These are phyloP conservation scores for Pseudogymnoascus sp. DNA, from an alignment of 2,329 filamentous ascomycete species.

Conservation along the genomic window DNA sequence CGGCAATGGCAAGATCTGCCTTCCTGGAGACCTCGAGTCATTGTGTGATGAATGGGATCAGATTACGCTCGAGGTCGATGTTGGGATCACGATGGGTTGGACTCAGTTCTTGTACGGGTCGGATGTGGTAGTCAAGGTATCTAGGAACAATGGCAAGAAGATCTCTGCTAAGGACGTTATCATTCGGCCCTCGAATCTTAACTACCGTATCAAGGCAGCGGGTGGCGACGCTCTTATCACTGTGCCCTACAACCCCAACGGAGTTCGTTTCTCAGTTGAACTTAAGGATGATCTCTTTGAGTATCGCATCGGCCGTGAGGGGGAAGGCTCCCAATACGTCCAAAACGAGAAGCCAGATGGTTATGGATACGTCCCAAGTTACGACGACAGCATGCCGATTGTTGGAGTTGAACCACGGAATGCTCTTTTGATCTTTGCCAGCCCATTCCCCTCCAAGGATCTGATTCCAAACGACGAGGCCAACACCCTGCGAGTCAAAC, in stretches of 20 bases:
- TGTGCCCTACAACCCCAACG: slow-evolving; percentile 25
- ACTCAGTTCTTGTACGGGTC: slow-evolving; percentile 28
- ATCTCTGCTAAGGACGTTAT: slow-evolving; percentile 22
- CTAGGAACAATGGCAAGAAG: slow-evolving; percentile 16
- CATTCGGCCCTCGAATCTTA: slow-evolving; percentile 27
- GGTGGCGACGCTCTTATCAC: slow-evolving; percentile 22
- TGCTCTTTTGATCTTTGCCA: slow-evolving; percentile 30
- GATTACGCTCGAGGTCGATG: slow-evolving; percentile 28
- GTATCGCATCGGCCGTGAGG: slow-evolving; percentile 23
- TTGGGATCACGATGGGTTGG: slow-evolving; percentile 32
- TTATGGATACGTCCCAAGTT: slow-evolving; percentile 10
- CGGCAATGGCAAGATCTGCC: slow-evolving; percentile 29
- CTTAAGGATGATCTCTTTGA: slow-evolving; percentile 28
- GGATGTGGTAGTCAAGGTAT: slow-evolving; percentile 25
- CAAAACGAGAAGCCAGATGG: slow-evolving; percentile 11
- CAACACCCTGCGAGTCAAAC: slow-evolving; percentile 19
- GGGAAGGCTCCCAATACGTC: slow-evolving; percentile 18
- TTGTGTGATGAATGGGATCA: slow-evolving; percentile 23
- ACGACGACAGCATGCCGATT: slow-evolving; percentile 16
- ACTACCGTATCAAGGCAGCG: slow-evolving; percentile 20
- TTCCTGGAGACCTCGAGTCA: slow-evolving; percentile 20
- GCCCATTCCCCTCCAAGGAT: slow-evolving; percentile 22
- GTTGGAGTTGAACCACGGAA: slow-evolving; percentile 28
- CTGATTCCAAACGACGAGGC: slow-evolving; percentile 18
- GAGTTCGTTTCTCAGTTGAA: slow-evolving; percentile 30